Conservation (phyloP, 108 stramenopile genomes). For the Schizochytrium sp. region DNA sequence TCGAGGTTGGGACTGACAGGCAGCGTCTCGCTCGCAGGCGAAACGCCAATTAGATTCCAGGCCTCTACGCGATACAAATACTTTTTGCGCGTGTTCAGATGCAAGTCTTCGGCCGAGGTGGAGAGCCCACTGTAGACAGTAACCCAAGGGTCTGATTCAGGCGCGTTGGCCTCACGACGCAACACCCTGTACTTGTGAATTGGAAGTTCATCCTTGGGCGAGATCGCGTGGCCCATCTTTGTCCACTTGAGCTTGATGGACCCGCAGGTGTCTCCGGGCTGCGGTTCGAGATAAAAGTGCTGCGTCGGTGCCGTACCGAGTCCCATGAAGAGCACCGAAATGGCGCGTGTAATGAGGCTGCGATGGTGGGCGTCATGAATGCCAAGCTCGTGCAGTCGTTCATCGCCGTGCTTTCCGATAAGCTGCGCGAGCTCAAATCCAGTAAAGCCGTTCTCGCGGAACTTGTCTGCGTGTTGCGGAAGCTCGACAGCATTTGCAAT, state of each 20-base stretch:
- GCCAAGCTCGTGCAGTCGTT: background rate
- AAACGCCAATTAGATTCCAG: conserved; percentile 1
- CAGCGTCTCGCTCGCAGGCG: background rate
- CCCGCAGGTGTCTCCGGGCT: background rate
- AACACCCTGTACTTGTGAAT: background rate
- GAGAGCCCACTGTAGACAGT: background rate
- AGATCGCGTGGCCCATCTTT: background rate
- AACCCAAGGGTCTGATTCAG: background rate
- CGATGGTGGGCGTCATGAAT: background rate
- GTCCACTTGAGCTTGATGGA: background rate
- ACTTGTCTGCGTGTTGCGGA: background rate
- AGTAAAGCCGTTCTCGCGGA: background rate
- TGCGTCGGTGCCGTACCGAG: background rate
- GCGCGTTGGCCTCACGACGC: background rate
- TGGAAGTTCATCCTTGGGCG: background rate
- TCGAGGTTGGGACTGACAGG: background rate
- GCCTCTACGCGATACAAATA: background rate
- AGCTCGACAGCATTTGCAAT: background rate
- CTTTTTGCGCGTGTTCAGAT: background rate
- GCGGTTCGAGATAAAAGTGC: background rate
- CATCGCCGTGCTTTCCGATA: background rate
- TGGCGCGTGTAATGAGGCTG: background rate
- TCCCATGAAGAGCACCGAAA: conserved; percentile 3
- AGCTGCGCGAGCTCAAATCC: background rate
- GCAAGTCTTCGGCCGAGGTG: background rate